Evolutionary conservation across 2,329 filamentous ascomycete genomes (phyloP).

Genomic region (Cercospora sp.): DNA sequence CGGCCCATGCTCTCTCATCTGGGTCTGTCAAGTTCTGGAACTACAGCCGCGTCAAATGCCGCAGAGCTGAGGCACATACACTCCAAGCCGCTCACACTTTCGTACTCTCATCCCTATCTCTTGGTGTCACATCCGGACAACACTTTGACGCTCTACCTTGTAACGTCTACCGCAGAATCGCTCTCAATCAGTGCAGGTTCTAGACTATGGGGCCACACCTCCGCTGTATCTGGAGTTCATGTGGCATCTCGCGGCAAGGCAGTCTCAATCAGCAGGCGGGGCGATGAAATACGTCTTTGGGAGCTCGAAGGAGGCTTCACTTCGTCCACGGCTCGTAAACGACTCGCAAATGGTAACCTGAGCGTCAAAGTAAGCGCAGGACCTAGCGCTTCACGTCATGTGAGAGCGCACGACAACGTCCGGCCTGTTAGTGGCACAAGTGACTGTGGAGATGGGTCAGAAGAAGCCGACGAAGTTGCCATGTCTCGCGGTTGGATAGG

Average conservation of each 20-base stretch:
- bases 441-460: not conserved
- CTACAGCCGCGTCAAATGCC: slow-evolving; percentile 14
- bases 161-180: slow-evolving; percentile 66
- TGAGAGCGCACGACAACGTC: slow-evolving; percentile 21
- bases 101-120: slow-evolving; percentile 75
- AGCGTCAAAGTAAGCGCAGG: slow-evolving; percentile 53
- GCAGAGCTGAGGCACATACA: slow-evolving; percentile 37
- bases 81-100: slow-evolving; percentile 51
- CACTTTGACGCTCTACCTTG: slow-evolving; percentile 78
- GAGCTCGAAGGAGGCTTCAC: slow-evolving; percentile 73
- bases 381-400: slow-evolving; percentile 15
- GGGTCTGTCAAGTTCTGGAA: slow-evolving; percentile 17
- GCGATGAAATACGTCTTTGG: slow-evolving; percentile 73
- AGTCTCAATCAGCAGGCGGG: slow-evolving; percentile 80
- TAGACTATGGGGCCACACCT: slow-evolving; percentile 87
- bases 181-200: slow-evolving; percentile 72
- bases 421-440: slow-evolving; percentile 12
- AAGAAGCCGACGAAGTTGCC: slow-evolving; percentile 36
- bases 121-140: slow-evolving; percentile 84
- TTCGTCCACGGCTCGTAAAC: slow-evolving; percentile 46
- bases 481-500: slow-evolving; percentile 67
- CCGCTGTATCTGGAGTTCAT: slow-evolving; percentile 80
- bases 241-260: slow-evolving; percentile 83
- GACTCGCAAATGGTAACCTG: slow-evolving; percentile 47
- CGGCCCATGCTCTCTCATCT: slow-evolving; percentile 34